Evolutionary conservation across 2,329 filamentous ascomycete genomes (phyloP), one percentile per base, ranked within the genome.

Genomic region (Akanthomyces uredinophilus): DNA sequence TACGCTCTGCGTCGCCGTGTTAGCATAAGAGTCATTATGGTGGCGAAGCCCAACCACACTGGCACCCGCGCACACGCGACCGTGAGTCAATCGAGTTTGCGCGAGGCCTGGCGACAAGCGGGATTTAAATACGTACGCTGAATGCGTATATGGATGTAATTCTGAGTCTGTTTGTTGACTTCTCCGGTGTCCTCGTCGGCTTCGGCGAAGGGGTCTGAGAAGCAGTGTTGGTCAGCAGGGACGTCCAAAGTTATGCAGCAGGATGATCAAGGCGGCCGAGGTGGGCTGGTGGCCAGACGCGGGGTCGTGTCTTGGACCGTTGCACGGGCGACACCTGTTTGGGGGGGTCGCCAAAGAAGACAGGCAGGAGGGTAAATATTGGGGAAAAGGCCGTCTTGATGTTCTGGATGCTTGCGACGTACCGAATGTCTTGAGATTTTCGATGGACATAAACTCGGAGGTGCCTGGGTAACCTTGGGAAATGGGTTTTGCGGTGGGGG

Each of bases 111-210:
- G 59, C 56, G 61, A 35, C 22, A 24, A 27, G 55, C 56, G 39
- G 56, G 49, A 66, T 60, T 60, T 51, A 57, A 37, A 60, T 39
- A 87, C 90, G 75, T 88, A 98, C 94, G 95, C 79, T 99, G 95
- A 78, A 98, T 98, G 81, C 95, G 93, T 81, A 99, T 98, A 83
- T 98, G 95, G 79, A 98, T 96, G 79, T 97, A 96, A 81, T 96
- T 96, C 82, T 96, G 91, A 78, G 90, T 88, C 85, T 95, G 90
- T 82, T 95, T 95, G 78, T 95, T 95, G 78, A 87, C 89, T 83
- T 96, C 91, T 85, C 92, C 93, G 79, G 90, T 92, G 80, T 96
- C 93, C 89, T 97, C 94, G 91, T 97, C 95, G 87, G 93, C 95
- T 91, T 98, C 95, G 89, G 95, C 95, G 92, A 99, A 99, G 90